Percentiles rank a stretch among this genome's conserved stretches.
These are phyloP conservation scores for Blastomyces parvus DNA, from an alignment of 2,329 filamentous ascomycete genomes.

Conservation along the genomic window DNA sequence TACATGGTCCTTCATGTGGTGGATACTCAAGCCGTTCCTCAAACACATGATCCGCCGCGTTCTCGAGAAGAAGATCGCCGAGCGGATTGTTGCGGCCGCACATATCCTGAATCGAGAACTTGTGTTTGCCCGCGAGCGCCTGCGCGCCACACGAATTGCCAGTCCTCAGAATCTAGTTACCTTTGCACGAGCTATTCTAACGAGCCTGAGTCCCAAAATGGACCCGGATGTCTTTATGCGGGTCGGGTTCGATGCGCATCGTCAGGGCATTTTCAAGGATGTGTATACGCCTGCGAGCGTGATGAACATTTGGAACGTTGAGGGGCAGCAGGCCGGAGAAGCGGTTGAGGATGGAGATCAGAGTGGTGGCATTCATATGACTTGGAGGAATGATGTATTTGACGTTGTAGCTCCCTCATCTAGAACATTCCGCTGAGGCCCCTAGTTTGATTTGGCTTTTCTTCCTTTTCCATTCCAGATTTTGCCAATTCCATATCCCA, in stretches of 20 bases:
- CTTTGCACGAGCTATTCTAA: slow-evolving; percentile 73
- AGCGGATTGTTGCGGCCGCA: slow-evolving; percentile 59
- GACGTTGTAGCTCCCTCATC: slow-evolving; percentile 27
- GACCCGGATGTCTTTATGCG: slow-evolving; percentile 68
- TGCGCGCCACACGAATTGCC: slow-evolving; percentile 75
- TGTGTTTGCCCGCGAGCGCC: slow-evolving; percentile 72
- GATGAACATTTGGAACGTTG: slow-evolving; percentile 78
- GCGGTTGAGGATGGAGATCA: slow-evolving; percentile 59
- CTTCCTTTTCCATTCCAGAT: not conserved
- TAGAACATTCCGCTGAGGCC: not conserved
- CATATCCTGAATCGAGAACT: slow-evolving; percentile 74
- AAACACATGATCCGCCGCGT: slow-evolving; percentile 70
- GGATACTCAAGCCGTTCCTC: slow-evolving; percentile 75
- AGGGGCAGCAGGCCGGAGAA: slow-evolving; percentile 59
- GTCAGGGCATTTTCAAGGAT: slow-evolving; percentile 62
- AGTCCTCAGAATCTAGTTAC: slow-evolving; percentile 70
- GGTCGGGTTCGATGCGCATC: slow-evolving; percentile 56
- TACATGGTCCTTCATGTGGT: slow-evolving; percentile 66
- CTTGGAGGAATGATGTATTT: slow-evolving; percentile 75
- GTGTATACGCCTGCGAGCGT: slow-evolving; percentile 84
- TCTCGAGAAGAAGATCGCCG: slow-evolving; percentile 67
- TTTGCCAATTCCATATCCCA: not conserved
- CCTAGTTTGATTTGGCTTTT: not conserved
- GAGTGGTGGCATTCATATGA: slow-evolving; percentile 41
- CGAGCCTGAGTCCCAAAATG: slow-evolving; percentile 59